These are phyloP conservation scores for Ochromonas danica DNA, from an alignment of 108 stramenopile species.

Conservation along the genomic window DNA sequence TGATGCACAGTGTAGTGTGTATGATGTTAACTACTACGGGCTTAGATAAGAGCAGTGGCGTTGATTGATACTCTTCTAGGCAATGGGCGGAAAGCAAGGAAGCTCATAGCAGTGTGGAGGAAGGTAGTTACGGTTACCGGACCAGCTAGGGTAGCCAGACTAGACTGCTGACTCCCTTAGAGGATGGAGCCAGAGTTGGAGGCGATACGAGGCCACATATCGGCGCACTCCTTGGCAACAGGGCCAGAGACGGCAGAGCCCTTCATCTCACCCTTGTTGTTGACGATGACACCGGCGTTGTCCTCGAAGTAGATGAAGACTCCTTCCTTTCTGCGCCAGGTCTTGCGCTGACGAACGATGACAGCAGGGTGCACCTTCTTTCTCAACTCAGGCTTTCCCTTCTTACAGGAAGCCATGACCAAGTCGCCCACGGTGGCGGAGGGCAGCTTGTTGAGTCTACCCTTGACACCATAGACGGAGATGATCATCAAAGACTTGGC, in stretches of 20 bases:
- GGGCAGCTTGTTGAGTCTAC: constrained; percentile 95
- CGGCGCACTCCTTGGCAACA: constrained; percentile 99
- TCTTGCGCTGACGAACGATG: constrained; percentile 97
- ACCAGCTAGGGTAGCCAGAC: too few species aligned
- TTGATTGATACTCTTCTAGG: too few species aligned
- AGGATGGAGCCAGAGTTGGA: constrained; percentile 94
- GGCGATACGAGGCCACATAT: constrained; percentile 99
- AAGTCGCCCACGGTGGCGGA: constrained; percentile 93
- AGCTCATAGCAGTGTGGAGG: too few species aligned
- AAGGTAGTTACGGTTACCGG: too few species aligned
- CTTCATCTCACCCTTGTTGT: constrained; percentile 99
- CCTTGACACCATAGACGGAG: constrained; percentile 95
- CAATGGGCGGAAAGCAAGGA: too few species aligned
- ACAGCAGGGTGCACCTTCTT: constrained; percentile 99
- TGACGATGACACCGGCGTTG: constrained; percentile 99
- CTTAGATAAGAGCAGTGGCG: too few species aligned
- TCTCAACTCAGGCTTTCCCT: constrained; percentile 99
- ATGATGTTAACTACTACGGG: too few species aligned
- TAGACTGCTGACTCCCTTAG: too few species aligned
- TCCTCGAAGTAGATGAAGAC: constrained; percentile 99
- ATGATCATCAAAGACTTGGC: constrained; percentile 98
- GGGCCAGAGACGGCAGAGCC: constrained; percentile 97
- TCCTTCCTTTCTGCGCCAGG: constrained; percentile 98
- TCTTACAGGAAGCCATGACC: constrained; percentile 98
- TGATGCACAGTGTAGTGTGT: too few species aligned